Percentiles rank a stretch among this genome's conserved stretches.
phyloP scores from a whole-genome alignment of 331 rosid genomes.

The Malus hybrid region DNA sequence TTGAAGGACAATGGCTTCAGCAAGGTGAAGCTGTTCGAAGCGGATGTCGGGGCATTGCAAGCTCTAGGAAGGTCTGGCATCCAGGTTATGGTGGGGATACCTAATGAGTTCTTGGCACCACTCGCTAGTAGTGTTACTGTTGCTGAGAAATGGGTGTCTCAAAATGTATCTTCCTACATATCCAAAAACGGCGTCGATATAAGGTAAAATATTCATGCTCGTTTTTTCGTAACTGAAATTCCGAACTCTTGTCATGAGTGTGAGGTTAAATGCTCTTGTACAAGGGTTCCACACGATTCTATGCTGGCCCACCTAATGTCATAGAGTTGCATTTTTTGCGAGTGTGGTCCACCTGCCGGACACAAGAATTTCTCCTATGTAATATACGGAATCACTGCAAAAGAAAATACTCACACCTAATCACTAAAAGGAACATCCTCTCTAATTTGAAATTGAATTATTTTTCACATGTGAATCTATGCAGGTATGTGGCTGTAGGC shows the following conservation, averaged over 20 bases:
- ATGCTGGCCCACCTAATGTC: background rate
- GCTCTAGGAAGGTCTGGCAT: slow-evolving; percentile 80
- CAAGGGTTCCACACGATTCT: background rate
- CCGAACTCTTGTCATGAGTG: too few relatives aligned
- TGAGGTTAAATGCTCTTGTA: too few relatives aligned
- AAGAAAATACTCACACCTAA: too few relatives aligned
- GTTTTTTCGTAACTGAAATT: too few relatives aligned
- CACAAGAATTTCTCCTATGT: background rate
- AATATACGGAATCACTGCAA: too few relatives aligned
- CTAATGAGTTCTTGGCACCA: slow-evolving; percentile 64
- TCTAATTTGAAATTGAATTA: too few relatives aligned
- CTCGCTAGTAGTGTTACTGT: slow-evolving; percentile 52
- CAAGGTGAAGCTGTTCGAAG: slow-evolving; percentile 88
- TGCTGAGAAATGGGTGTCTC: slow-evolving; percentile 76
- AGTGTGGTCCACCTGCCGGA: background rate
- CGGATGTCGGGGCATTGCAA: slow-evolving; percentile 60
- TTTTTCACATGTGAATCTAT: slow-evolving; percentile 4
- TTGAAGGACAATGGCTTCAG: slow-evolving; percentile 71
- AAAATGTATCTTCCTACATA: slow-evolving; percentile 64
- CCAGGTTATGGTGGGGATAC: slow-evolving; percentile 86
- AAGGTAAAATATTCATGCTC: slow-evolving; percentile 28
- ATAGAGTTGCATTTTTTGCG: background rate
- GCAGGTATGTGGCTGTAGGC: slow-evolving; percentile 81
- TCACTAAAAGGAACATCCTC: too few relatives aligned
- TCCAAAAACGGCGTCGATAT: slow-evolving; percentile 64